These are phyloP conservation scores for Chernovozyma aurita DNA, from an alignment of 1,139 yeast genomes.

Conservation along the genomic window DNA sequence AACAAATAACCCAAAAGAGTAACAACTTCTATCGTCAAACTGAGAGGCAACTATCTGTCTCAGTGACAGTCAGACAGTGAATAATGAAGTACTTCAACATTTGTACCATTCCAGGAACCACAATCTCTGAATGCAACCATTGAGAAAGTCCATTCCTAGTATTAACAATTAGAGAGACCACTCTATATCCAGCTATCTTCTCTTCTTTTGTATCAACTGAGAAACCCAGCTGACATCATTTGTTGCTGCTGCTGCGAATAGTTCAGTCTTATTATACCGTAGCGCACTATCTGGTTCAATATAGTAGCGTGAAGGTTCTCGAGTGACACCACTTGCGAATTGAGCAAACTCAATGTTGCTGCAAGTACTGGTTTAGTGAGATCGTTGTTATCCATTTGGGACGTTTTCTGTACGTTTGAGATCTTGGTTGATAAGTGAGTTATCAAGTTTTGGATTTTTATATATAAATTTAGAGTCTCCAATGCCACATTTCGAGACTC, in stretches of 20 bases:
- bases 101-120: too few relatives aligned
- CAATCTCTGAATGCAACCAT: too few relatives aligned
- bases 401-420: background rate
- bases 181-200: too few relatives aligned
- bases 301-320: conserved; percentile 19
- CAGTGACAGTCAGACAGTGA: too few relatives aligned
- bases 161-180: too few relatives aligned
- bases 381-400: conserved; percentile 8
- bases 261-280: conserved; percentile 5
- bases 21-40: too few relatives aligned
- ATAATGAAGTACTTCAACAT: too few relatives aligned
- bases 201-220: too few relatives aligned
- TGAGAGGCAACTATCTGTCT: too few relatives aligned
- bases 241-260: background rate
- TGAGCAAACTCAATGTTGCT: conserved; percentile 22
- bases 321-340: conserved; percentile 24
- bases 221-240: too few relatives aligned
- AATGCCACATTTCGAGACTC: background rate
- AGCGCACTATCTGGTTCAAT: conserved; percentile 9
- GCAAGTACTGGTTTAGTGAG: conserved; percentile 5
- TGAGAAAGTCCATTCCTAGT: too few relatives aligned
- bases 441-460: conserved; percentile 20
- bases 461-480: background rate
- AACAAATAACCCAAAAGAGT: too few relatives aligned
- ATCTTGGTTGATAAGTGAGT: conserved; percentile 25